phyloP scores from a whole-genome alignment of 179 eudicot species.

The Silene vulgaris region DNA sequence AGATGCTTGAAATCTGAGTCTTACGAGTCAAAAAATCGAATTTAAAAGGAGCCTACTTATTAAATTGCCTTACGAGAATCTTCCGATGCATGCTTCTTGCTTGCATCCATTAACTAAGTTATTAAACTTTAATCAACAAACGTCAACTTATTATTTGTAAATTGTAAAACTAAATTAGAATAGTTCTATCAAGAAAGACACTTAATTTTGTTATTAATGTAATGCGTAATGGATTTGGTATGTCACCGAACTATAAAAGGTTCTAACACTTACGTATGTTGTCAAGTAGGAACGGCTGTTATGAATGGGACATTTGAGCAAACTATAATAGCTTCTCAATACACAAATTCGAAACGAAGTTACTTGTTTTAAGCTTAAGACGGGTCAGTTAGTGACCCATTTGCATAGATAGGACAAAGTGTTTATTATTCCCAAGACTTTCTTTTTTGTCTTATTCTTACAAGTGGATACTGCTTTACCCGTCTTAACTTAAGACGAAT shows the following conservation, averaged over 20 bases:
- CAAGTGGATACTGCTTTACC: no score
- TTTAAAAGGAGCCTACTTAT: no score
- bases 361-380: no score
- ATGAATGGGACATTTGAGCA: not conserved
- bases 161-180: not conserved
- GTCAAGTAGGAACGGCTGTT: not conserved
- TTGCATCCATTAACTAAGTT: not conserved
- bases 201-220: not conserved
- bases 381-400: no score
- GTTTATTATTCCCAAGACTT: no score
- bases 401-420: no score
- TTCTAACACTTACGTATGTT: not conserved
- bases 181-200: not conserved
- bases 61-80: no score
- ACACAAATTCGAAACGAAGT: no score
- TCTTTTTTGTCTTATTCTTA: no score
- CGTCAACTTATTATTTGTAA: not conserved
- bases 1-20: no score
- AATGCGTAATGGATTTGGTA: constrained; percentile 5
- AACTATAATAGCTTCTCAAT: not conserved
- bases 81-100: not conserved
- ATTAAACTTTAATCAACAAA: not conserved
- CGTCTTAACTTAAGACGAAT: no score
- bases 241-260: constrained; percentile 10
- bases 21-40: no score